Evolutionary conservation across 257 asterid genomes (phyloP), one percentile per base, ranked within the genome.

Genomic region (Solanum tarijense): DNA sequence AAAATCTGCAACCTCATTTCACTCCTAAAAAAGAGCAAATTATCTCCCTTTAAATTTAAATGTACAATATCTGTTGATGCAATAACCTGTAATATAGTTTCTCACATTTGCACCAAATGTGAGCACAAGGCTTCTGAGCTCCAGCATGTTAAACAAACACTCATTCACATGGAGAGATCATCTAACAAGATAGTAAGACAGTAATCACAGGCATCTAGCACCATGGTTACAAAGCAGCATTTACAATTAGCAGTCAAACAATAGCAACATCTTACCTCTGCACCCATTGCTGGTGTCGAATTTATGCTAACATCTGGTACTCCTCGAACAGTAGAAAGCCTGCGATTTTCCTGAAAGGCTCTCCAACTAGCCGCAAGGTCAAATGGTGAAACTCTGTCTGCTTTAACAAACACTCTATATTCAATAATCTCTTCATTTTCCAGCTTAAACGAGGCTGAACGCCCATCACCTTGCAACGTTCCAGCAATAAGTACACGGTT

Each of bases 341-440:
- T 96, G 89, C 96, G 94, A 90, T 97, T 96, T 89, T 97, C 99
- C 92, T 92, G 96, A 91, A 94, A 97, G 6, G 98, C 98, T 87
- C 99, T 95, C 99, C 99, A 97, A 91, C 99, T 97, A 3, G 99
- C 99, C 6, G 99, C 99, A 83, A 97, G 98, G 92, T 97, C 99
- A 89, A 97, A 96, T 0, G 99, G 99, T 0, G 99, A 97, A 86
- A 96, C 96, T 86, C 98, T 93, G 83, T 92, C 98, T 7, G 97
- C 98, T 89, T 94, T 93, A 89, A 94, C 93, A 88, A 92, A 92
- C 82, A 97, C 99, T 88, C 88, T 92, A 90, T 95, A 96, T 92
- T 96, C 99, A n/a, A 93, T 92, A 90, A 91, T 73, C 85, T 93
- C 99, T 41, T 93, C 99, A 9, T 83, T 91, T 6, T 87, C 90